Conservation (phyloP, 495 filamentous ascomycete genomes). For the Talaromyces adpressus region DNA sequence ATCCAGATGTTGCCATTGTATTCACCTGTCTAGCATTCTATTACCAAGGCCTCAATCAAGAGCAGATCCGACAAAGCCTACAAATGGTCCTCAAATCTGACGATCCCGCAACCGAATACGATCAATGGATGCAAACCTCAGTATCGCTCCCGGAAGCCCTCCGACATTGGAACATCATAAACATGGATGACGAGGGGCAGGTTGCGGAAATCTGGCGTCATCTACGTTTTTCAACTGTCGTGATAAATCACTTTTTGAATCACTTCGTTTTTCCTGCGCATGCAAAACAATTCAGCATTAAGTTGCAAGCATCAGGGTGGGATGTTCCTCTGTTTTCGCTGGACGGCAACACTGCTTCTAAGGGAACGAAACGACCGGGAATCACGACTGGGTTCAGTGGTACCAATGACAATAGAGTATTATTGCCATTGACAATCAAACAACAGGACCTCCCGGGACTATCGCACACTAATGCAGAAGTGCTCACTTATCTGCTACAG, state of each 20-base stretch:
- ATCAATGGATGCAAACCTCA: slow-evolving; percentile 38
- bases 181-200: slow-evolving; percentile 45
- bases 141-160: slow-evolving; percentile 30
- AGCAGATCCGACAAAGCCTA: slow-evolving; percentile 44
- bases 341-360: neutral
- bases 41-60: slow-evolving; percentile 48
- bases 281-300: slow-evolving; percentile 52
- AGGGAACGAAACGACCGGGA: slow-evolving; percentile 23
- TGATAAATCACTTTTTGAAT: slow-evolving; percentile 55
- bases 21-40: slow-evolving; percentile 65
- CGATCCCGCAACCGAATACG: slow-evolving; percentile 48
- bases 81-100: slow-evolving; percentile 45
- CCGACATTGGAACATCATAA: slow-evolving; percentile 46
- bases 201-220: slow-evolving; percentile 39
- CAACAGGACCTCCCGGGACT: slow-evolving; percentile 51
- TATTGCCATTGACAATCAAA: slow-evolving; percentile 50
- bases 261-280: slow-evolving; percentile 56
- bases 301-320: slow-evolving; percentile 62
- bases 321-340: slow-evolving; percentile 37
- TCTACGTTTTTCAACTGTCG: slow-evolving; percentile 39
- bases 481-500: slow-evolving; percentile 49
- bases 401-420: slow-evolving; percentile 55
- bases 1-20: slow-evolving; percentile 62
- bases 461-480: slow-evolving; percentile 56
- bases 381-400: slow-evolving; percentile 64